phyloP scores from a whole-genome alignment of 306 rosid species.

The Cucumis hystrix region DNA sequence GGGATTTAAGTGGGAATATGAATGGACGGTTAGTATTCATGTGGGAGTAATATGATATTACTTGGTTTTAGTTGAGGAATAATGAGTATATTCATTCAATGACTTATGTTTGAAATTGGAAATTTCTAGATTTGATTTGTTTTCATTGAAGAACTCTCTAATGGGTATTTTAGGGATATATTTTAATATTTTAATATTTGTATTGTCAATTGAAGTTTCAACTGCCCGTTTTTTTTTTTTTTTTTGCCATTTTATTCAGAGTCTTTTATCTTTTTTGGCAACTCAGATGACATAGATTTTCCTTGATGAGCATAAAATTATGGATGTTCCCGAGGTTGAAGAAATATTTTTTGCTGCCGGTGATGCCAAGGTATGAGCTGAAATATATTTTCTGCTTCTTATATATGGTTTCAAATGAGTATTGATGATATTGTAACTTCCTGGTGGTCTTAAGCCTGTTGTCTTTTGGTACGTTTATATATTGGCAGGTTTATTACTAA shows the following conservation, averaged over 20 bases:
- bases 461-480: neutral
- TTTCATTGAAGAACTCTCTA: neutral
- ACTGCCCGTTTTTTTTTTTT: neutral
- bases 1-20: neutral
- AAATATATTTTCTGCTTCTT: neutral
- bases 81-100: neutral
- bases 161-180: neutral
- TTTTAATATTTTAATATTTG: neutral
- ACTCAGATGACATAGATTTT: neutral
- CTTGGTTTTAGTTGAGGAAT: neutral
- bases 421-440: neutral
- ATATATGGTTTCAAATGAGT: neutral
- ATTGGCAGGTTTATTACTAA: neutral
- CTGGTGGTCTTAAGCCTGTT: neutral
- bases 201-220: neutral
- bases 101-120: neutral
- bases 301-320: neutral
- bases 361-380: conserved; percentile 8
- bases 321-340: conserved; percentile 8
- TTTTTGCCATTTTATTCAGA: neutral
- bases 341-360: conserved; percentile 3
- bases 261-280: neutral
- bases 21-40: neutral
- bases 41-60: neutral
- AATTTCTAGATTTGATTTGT: neutral